phyloP scores from a whole-genome alignment of 495 filamentous ascomycete species.

The Pseudoneurospora amorphoporcata region DNA sequence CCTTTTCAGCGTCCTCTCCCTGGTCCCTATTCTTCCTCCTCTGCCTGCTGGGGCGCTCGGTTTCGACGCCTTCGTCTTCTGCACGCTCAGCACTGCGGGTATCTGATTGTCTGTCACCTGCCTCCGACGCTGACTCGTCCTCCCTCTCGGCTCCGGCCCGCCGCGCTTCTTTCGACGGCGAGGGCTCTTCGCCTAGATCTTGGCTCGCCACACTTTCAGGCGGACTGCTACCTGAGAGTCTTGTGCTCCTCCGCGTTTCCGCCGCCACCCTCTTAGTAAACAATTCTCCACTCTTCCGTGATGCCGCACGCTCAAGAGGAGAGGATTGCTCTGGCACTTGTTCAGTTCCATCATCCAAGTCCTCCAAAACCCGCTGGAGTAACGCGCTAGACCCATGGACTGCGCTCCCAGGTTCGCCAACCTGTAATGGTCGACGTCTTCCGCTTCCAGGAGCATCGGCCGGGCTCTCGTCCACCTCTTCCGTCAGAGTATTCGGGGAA shows the following conservation, averaged over 20 bases:
- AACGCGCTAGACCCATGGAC: slow-evolving; percentile 16
- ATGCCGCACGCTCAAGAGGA: slow-evolving; percentile 26
- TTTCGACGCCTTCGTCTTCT: slow-evolving; percentile 10
- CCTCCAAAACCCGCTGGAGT: slow-evolving; percentile 22
- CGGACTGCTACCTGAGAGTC: slow-evolving; percentile 5
- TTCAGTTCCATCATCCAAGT: slow-evolving; percentile 7
- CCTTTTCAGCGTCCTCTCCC: slow-evolving; percentile 11
- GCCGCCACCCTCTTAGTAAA: not conserved
- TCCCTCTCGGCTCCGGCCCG: not conserved
- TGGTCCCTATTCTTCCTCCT: slow-evolving; percentile 15
- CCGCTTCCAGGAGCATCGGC: slow-evolving; percentile 37
- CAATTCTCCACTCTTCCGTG: slow-evolving; percentile 7
- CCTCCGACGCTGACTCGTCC: not conserved
- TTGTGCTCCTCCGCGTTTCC: slow-evolving; percentile 1
- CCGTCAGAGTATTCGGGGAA: slow-evolving; percentile 4
- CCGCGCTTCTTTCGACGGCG: not conserved
- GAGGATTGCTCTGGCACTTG: slow-evolving; percentile 23
- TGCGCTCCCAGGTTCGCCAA: slow-evolving; percentile 11
- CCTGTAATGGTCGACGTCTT: slow-evolving; percentile 21
- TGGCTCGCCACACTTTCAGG: not conserved
- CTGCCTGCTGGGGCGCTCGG: slow-evolving; percentile 6
- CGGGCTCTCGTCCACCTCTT: slow-evolving; percentile 40
- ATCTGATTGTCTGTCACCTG: slow-evolving; percentile 14
- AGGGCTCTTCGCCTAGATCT: not conserved
- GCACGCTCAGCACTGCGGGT: slow-evolving; percentile 6